phyloP scores from a whole-genome alignment of 169 alveolate species.

The Plasmodium billcollinsi region DNA sequence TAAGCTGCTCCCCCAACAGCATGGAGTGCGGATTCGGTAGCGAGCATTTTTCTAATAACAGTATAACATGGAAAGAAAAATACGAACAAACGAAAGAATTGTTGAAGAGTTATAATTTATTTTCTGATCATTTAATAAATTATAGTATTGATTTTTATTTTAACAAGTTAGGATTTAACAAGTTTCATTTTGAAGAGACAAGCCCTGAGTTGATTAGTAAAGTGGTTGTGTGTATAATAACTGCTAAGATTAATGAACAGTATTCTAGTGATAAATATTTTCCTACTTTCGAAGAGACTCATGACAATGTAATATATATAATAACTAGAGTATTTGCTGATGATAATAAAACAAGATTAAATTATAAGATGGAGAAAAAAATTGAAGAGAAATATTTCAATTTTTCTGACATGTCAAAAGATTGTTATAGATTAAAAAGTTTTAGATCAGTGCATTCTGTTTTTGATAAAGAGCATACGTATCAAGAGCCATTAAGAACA shows the following conservation, averaged over 20 bases:
- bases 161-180: slow-evolving; percentile 87
- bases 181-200: slow-evolving; percentile 87
- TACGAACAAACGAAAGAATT: slow-evolving; percentile 34
- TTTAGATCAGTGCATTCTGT: slow-evolving; percentile 87
- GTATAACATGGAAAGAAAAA: slow-evolving; percentile 63
- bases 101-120: slow-evolving; percentile 51
- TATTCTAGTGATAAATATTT: slow-evolving; percentile 85
- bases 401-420: slow-evolving; percentile 78
- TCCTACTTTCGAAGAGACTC: slow-evolving; percentile 86
- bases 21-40: slow-evolving; percentile 27
- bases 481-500: slow-evolving; percentile 84
- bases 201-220: slow-evolving; percentile 85
- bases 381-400: slow-evolving; percentile 84
- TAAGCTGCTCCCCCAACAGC: background rate
- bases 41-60: slow-evolving; percentile 47
- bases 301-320: slow-evolving; percentile 81
- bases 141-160: slow-evolving; percentile 85
- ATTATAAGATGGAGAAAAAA: slow-evolving; percentile 84
- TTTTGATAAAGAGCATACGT: slow-evolving; percentile 84
- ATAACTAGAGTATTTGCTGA: slow-evolving; percentile 85
- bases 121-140: slow-evolving; percentile 74
- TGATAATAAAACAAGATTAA: slow-evolving; percentile 83
- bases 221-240: slow-evolving; percentile 87
- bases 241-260: slow-evolving; percentile 87
- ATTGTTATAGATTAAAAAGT: slow-evolving; percentile 88